phyloP scores from a whole-genome alignment of 148 eudicot species.

The Rhododendron griersonianum region DNA sequence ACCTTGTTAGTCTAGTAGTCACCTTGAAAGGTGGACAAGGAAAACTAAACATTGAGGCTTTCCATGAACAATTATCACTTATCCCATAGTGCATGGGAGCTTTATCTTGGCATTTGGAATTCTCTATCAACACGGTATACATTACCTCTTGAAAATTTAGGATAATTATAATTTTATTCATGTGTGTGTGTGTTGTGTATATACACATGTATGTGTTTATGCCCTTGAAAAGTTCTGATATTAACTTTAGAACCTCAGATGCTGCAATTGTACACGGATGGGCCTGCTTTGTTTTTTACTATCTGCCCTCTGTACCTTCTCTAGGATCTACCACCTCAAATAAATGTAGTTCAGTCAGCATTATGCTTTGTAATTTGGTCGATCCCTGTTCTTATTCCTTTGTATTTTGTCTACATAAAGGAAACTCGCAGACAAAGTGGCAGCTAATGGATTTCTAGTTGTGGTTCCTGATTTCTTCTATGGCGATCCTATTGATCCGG shows the following conservation, averaged over 20 bases:
- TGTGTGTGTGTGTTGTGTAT: background rate
- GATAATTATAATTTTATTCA: background rate
- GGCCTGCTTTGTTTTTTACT: background rate
- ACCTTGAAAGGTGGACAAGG: background rate
- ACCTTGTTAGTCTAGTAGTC: background rate
- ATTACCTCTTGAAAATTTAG: background rate
- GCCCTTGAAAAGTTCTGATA: background rate
- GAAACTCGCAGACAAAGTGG: conserved; percentile 41
- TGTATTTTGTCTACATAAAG: conserved; percentile 1
- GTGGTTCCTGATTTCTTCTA: conserved; percentile 38
- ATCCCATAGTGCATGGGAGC: background rate
- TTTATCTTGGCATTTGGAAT: background rate
- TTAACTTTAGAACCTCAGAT: background rate
- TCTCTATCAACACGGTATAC: background rate
- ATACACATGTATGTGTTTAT: too few relatives aligned
- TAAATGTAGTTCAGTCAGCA: background rate
- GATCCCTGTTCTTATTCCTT: background rate
- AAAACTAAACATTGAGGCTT: background rate
- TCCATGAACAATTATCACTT: background rate
- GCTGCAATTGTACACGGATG: background rate
- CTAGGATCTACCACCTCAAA: background rate
- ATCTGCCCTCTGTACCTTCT: background rate
- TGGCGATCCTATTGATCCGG: conserved; percentile 21
- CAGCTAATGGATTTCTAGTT: conserved; percentile 27
- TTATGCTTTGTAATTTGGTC: background rate